Evolutionary conservation across 1,284 basidiomycete species (phyloP).

Genomic region (Bjerkandera adusta): DNA sequence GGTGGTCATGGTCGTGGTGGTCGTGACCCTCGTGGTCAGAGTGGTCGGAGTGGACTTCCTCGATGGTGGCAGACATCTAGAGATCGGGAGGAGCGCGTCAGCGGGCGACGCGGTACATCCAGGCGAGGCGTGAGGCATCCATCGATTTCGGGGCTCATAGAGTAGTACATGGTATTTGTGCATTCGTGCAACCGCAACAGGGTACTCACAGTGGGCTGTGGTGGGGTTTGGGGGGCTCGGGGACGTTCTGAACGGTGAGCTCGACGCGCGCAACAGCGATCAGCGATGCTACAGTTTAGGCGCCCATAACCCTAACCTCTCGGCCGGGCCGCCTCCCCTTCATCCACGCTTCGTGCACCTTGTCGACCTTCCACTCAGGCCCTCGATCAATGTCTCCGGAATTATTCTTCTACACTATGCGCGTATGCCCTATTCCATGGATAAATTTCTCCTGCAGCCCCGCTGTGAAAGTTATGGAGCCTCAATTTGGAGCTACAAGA

Average conservation of each 20-base stretch:
- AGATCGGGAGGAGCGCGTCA: conserved; percentile 10
- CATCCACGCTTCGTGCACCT: neutral
- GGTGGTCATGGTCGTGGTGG: conserved; percentile 52
- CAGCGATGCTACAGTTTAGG: conserved; percentile 10
- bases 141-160: conserved; percentile 17
- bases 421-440: too few relatives aligned
- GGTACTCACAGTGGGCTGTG: conserved; percentile 23
- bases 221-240: conserved; percentile 11
- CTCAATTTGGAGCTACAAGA: too few relatives aligned
- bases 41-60: conserved; percentile 79
- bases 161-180: neutral
- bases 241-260: conserved; percentile 23
- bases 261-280: conserved; percentile 34
- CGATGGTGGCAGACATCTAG: conserved; percentile 79
- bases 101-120: conserved; percentile 37
- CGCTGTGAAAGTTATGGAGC: too few relatives aligned
- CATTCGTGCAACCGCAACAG: neutral
- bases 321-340: neutral
- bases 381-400: too few relatives aligned
- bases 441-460: too few relatives aligned
- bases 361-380: too few relatives aligned
- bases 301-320: conserved; percentile 23
- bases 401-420: too few relatives aligned
- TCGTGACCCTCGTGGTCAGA: conserved; percentile 49
- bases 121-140: conserved; percentile 26